Evolutionary conservation across 2,329 filamentous ascomycete species (phyloP).

Genomic region (Plectosphaerella cucumerina): DNA sequence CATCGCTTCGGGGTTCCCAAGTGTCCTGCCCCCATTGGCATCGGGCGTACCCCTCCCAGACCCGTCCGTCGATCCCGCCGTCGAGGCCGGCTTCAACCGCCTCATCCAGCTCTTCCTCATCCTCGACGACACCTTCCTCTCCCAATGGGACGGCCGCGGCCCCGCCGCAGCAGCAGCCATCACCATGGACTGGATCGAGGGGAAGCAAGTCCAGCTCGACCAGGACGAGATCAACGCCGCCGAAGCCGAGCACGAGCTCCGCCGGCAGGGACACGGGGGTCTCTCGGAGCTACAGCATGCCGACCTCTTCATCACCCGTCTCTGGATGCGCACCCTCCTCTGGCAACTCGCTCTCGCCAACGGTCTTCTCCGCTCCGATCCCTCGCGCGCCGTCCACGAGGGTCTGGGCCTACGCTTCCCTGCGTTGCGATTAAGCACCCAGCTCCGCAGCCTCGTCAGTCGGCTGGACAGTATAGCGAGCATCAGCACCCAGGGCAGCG

Average conservation of each 20-base stretch:
- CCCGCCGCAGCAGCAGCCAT: slow-evolving; percentile 14
- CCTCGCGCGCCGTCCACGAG: slow-evolving; percentile 26
- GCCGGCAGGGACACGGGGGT: slow-evolving; percentile 15
- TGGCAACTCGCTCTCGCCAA: slow-evolving; percentile 37
- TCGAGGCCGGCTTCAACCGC: slow-evolving; percentile 31
- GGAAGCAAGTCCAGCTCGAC: slow-evolving; percentile 34
- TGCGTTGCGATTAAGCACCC: slow-evolving; percentile 29
- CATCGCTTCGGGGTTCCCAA: slow-evolving; percentile 42
- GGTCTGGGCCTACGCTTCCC: slow-evolving; percentile 35
- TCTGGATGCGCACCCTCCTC: slow-evolving; percentile 35
- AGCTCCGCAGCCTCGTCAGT: slow-evolving; percentile 32
- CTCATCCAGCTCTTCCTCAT: slow-evolving; percentile 31
- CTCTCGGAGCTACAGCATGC: slow-evolving; percentile 35
- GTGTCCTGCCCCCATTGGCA: slow-evolving; percentile 25
- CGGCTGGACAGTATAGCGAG: slow-evolving; percentile 31
- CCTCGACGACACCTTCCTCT: slow-evolving; percentile 32
- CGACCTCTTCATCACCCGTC: slow-evolving; percentile 34
- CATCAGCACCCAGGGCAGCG: slow-evolving; percentile 51
- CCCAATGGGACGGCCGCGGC: slow-evolving; percentile 22
- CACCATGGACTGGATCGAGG: slow-evolving; percentile 34
- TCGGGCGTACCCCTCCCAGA: slow-evolving; percentile 25
- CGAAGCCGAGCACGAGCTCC: slow-evolving; percentile 20
- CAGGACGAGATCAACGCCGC: slow-evolving; percentile 28
- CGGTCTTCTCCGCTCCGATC: slow-evolving; percentile 29
- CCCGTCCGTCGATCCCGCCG: slow-evolving; percentile 26